Conservation (phyloP, 305 asterid species). For the Rubia tinctorum region DNA sequence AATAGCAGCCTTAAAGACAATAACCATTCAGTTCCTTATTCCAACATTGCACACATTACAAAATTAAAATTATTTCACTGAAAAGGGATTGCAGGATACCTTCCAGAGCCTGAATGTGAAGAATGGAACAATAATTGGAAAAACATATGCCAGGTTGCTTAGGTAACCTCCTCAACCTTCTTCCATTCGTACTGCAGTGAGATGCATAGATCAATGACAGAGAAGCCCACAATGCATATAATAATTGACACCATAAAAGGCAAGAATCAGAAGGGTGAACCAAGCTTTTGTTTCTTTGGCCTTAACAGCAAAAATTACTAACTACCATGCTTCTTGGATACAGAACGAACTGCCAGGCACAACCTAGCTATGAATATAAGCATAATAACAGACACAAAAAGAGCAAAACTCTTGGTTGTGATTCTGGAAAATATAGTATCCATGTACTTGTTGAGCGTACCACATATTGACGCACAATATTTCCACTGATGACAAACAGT, state of each 20-base stretch:
- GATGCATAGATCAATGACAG: slow-evolving; percentile 44
- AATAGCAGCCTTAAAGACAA: not conserved
- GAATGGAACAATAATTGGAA: slow-evolving; percentile 33
- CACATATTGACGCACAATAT: not conserved
- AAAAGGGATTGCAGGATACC: slow-evolving; percentile 32
- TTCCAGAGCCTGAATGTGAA: slow-evolving; percentile 34
- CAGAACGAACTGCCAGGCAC: not conserved
- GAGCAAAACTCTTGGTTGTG: not conserved
- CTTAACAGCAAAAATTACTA: not conserved
- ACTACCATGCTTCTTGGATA: not conserved
- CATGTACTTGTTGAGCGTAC: not conserved
- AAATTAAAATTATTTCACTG: not conserved
- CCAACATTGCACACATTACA: not conserved
- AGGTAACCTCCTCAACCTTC: slow-evolving; percentile 54
- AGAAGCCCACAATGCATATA: not conserved
- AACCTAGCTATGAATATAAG: not conserved
- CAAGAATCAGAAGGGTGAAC: not conserved
- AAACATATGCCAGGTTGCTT: slow-evolving; percentile 35
- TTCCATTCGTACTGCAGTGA: slow-evolving; percentile 57
- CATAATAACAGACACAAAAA: not conserved
- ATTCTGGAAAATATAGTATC: too few relatives aligned
- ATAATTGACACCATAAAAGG: slow-evolving; percentile 1
- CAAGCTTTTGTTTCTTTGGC: not conserved
- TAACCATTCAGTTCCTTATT: not conserved
- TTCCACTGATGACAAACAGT: not conserved